A percentile compares a stretch with the other conserved stretches of the same genome.
phyloP scores from a whole-genome alignment of 2,329 filamentous ascomycete species.

The Diaporthe vexans region DNA sequence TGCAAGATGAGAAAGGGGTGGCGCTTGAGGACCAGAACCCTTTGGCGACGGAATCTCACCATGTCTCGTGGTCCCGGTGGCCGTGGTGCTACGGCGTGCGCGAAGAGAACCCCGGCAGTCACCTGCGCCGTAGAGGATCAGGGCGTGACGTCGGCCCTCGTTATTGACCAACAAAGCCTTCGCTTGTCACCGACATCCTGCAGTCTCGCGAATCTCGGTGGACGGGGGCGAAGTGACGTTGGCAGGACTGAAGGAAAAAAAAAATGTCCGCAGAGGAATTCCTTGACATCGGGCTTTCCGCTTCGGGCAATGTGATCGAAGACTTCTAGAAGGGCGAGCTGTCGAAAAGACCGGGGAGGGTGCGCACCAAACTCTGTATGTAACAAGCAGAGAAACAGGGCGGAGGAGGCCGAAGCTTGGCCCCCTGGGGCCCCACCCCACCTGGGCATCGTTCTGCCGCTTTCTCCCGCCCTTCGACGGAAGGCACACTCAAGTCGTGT shows the following conservation, averaged over 20 bases:
- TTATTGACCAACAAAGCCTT: neutral
- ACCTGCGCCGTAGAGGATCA: neutral
- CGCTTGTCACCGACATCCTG: constrained; percentile 17
- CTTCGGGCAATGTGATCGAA: constrained; percentile 38
- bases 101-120: constrained; percentile 1
- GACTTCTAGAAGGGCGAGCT: constrained; percentile 39
- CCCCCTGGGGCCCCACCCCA: constrained; percentile 23
- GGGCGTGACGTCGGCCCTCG: constrained; percentile 1
- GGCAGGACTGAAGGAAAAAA: neutral
- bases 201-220: constrained; percentile 22
- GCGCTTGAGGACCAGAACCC: constrained; percentile 1
- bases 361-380: constrained; percentile 8
- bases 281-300: constrained; percentile 21
- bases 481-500: constrained; percentile 23
- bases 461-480: constrained; percentile 41
- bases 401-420: constrained; percentile 37
- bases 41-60: constrained; percentile 19
- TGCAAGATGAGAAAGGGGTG: constrained; percentile 25
- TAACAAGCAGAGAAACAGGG: constrained; percentile 36
- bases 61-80: constrained; percentile 20
- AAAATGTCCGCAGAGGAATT: constrained; percentile 19
- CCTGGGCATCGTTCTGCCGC: constrained; percentile 37
- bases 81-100: constrained; percentile 14
- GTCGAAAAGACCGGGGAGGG: constrained; percentile 7
- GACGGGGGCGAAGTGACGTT: constrained; percentile 23